phyloP scores from a whole-genome alignment of 768 basidiomycete genomes.

The Mycena crocata region DNA sequence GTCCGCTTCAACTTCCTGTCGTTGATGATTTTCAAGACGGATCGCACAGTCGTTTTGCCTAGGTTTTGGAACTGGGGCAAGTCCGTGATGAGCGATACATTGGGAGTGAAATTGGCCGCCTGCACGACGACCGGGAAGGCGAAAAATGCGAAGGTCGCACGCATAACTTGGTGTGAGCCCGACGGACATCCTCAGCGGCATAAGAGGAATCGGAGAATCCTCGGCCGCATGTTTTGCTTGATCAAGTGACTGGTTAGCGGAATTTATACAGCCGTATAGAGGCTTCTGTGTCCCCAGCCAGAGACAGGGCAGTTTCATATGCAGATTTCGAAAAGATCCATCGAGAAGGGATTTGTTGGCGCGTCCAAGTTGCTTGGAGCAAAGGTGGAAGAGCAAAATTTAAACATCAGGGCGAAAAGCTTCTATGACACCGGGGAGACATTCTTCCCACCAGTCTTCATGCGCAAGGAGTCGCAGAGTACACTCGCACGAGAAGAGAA shows the following conservation, averaged over 20 bases:
- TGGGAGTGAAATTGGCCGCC: constrained; percentile 27
- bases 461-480: too few species aligned
- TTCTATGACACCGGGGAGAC: too few species aligned
- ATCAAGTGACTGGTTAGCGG: constrained; percentile 24
- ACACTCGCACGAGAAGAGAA: too few species aligned
- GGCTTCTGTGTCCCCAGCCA: too few species aligned
- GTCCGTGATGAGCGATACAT: constrained; percentile 33
- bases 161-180: constrained; percentile 12
- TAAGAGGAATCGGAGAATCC: constrained; percentile 11
- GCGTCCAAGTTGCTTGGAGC: too few species aligned
- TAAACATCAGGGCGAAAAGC: too few species aligned
- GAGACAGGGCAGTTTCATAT: too few species aligned
- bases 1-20: constrained; percentile 26
- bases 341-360: too few species aligned
- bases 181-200: background rate
- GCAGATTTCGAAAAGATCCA: too few species aligned
- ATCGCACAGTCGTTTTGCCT: constrained; percentile 20
- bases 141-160: background rate
- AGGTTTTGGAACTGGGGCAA: constrained; percentile 24
- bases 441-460: too few species aligned
- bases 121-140: constrained; percentile 8
- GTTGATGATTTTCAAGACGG: constrained; percentile 32
- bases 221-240: constrained; percentile 11
- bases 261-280: too few species aligned
- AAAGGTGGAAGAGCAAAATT: too few species aligned